A percentile compares a stretch with the other conserved stretches of the same genome.
phyloP scores from a whole-genome alignment of 768 basidiomycete genomes.

The Lactarius sanguifluus region DNA sequence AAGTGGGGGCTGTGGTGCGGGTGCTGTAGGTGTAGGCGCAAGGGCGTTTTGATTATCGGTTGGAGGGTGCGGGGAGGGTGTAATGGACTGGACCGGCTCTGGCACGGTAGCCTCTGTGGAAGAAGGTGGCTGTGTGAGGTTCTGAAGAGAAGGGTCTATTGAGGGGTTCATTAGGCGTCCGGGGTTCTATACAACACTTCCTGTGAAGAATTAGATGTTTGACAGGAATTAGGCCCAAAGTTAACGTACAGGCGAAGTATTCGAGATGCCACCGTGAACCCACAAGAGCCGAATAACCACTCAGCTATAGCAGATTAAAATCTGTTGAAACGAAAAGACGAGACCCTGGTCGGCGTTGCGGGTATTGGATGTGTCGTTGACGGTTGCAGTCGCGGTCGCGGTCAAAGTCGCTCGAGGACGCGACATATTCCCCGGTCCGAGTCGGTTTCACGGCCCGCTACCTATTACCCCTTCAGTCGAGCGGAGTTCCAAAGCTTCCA shows the following conservation, averaged over 20 bases:
- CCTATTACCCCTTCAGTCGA: too few species aligned
- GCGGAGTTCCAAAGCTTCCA: too few species aligned
- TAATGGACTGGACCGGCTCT: not conserved
- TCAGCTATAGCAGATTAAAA: not conserved
- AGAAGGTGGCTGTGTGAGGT: not conserved
- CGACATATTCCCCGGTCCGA: not conserved
- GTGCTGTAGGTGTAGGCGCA: slow-evolving; percentile 8
- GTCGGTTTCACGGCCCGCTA: not conserved
- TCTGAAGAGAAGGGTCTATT: slow-evolving; percentile 12
- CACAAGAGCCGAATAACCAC: not conserved
- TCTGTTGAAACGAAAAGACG: not conserved
- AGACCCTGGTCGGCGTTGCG: not conserved
- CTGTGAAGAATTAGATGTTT: not conserved
- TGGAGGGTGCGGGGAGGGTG: not conserved
- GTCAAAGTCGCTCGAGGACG: not conserved
- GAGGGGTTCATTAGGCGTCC: slow-evolving; percentile 7
- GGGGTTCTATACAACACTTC: not conserved
- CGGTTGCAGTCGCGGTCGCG: not conserved
- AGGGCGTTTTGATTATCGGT: not conserved
- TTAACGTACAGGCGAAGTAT: not conserved
- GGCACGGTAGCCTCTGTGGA: not conserved
- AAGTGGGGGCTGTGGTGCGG: not conserved
- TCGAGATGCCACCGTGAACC: not conserved
- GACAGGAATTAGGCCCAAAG: not conserved
- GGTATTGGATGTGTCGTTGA: not conserved